Conservation (phyloP, 305 asterid genomes). For the Fraxinus xanthoxyloides region DNA sequence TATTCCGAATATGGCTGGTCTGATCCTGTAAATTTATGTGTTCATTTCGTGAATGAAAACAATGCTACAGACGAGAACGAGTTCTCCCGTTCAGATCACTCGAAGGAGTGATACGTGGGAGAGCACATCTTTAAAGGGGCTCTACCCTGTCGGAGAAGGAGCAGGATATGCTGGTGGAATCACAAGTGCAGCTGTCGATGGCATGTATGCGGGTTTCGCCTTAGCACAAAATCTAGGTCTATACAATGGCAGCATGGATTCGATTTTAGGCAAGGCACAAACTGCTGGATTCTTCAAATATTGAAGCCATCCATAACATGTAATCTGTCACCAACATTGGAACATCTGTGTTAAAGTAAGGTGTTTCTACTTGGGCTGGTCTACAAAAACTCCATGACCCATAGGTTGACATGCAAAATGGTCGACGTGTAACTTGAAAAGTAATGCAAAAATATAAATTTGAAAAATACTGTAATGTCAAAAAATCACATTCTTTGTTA, state of each 20-base stretch:
- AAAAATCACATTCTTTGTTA: background rate
- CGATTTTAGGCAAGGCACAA: constrained; percentile 55
- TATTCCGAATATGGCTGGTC: background rate
- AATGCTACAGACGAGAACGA: constrained; percentile 72
- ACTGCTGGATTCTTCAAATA: constrained; percentile 58
- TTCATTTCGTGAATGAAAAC: background rate
- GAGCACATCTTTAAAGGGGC: constrained; percentile 78
- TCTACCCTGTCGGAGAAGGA: constrained; percentile 93
- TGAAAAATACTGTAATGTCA: background rate
- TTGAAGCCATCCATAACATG: constrained; percentile 16
- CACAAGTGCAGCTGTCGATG: constrained; percentile 95
- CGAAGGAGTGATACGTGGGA: constrained; percentile 67
- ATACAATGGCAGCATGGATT: constrained; percentile 45
- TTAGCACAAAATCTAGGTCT: constrained; percentile 74
- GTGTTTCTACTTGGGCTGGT: background rate
- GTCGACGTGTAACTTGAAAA: background rate
- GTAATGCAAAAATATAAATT: background rate
- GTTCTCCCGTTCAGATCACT: constrained; percentile 84
- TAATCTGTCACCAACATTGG: background rate
- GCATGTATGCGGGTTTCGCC: constrained; percentile 81
- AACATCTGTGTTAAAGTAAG: background rate
- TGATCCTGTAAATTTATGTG: background rate
- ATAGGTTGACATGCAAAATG: background rate
- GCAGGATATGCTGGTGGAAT: constrained; percentile 98
- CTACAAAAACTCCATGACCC: background rate